Evolutionary conservation across 805 yeast species (phyloP).

Genomic region (Monosporozyma yasuniensis): DNA sequence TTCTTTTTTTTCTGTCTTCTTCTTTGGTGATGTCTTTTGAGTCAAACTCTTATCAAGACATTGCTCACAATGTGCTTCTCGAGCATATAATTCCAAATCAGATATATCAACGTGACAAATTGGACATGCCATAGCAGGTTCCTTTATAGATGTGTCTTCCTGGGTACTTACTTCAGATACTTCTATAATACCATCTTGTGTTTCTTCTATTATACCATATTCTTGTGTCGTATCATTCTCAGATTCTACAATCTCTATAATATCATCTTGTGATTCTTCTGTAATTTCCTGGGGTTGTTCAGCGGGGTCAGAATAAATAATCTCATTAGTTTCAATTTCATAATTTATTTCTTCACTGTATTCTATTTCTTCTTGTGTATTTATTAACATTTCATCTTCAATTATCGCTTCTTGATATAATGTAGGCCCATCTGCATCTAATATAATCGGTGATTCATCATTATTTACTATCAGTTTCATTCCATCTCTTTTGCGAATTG

Average conservation of each 20-base stretch:
- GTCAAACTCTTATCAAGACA: slow-evolving; percentile 32
- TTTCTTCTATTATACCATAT: not conserved
- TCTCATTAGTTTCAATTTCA: not conserved
- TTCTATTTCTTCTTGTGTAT: not conserved
- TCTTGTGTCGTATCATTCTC: not conserved
- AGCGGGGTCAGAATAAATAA: not conserved
- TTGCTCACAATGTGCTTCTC: slow-evolving; percentile 47
- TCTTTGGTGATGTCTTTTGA: not conserved
- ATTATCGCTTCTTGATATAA: not conserved
- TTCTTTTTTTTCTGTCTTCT: not conserved
- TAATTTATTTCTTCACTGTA: not conserved
- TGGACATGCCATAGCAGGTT: slow-evolving; percentile 37
- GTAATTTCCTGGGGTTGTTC: not conserved
- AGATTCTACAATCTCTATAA: not conserved
- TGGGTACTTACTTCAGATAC: not conserved
- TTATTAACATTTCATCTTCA: not conserved
- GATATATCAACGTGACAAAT: slow-evolving; percentile 39
- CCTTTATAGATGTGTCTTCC: not conserved
- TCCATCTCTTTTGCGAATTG: slow-evolving; percentile 5
- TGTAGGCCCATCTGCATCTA: slow-evolving; percentile 7
- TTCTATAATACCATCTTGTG: not conserved
- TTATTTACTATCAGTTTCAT: slow-evolving; percentile 11
- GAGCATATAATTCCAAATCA: slow-evolving; percentile 31
- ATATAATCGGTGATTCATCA: slow-evolving; percentile 6
- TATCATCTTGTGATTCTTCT: not conserved